A percentile compares a stretch with the other conserved stretches of the same genome.
phyloP scores from a whole-genome alignment of 495 filamentous ascomycete species.

The Parathielavia appendiculata region DNA sequence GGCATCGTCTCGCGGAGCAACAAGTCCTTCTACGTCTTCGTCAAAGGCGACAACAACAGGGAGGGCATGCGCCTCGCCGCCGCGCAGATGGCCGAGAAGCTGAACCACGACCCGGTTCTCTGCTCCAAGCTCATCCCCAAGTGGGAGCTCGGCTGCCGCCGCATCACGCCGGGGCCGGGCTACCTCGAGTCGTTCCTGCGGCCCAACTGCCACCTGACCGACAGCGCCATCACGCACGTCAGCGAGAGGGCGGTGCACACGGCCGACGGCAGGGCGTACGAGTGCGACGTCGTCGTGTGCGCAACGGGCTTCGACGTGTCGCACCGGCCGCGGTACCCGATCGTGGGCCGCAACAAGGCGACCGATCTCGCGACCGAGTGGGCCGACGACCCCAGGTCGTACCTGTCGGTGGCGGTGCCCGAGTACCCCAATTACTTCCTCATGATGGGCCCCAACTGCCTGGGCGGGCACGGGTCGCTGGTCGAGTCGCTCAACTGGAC shows the following conservation, averaged over 20 bases:
- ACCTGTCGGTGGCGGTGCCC: conserved; percentile 57
- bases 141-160: conserved; percentile 63
- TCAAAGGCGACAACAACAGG: conserved; percentile 52
- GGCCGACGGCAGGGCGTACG: conserved; percentile 44
- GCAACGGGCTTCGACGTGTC: conserved; percentile 61
- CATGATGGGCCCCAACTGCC: conserved; percentile 53
- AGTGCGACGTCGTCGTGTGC: conserved; percentile 60
- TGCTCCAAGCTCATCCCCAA: conserved; percentile 54
- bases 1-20: conserved; percentile 51
- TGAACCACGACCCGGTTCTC: too few relatives aligned
- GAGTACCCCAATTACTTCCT: conserved; percentile 63
- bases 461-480: conserved; percentile 47
- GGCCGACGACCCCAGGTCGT: conserved; percentile 49
- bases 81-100: conserved; percentile 49
- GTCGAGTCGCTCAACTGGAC: conserved; percentile 11
- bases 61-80: conserved; percentile 47
- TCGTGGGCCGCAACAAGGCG: conserved; percentile 43
- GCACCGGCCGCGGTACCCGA: too few relatives aligned
- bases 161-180: conserved; percentile 64
- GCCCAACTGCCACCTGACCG: conserved; percentile 58
- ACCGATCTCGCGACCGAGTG: conserved; percentile 47
- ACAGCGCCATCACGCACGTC: conserved; percentile 51
- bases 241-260: conserved; percentile 54
- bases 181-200: conserved; percentile 65
- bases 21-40: conserved; percentile 53